Evolutionary conservation across 2,329 filamentous ascomycete species (phyloP).

Genomic region (Aspergillus fumigatus): DNA sequence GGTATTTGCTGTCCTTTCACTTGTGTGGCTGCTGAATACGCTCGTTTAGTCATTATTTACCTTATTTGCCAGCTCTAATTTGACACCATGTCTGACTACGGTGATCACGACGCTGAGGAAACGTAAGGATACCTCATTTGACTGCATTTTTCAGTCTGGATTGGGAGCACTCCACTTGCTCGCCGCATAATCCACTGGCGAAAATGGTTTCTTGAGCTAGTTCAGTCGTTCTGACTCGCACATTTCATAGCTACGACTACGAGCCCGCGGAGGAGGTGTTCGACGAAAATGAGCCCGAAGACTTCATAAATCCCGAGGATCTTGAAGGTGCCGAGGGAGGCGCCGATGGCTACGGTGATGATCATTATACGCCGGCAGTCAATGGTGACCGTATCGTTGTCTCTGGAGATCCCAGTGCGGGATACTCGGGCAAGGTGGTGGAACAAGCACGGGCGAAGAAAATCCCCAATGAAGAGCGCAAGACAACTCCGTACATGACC

Average conservation of each 20-base stretch:
- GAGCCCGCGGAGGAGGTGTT: conserved; percentile 59
- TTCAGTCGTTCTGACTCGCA: conserved; percentile 22
- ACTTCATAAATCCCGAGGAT: conserved; percentile 54
- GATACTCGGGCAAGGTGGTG: conserved; percentile 50
- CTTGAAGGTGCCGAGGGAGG: conserved; percentile 50
- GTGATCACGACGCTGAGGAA: conserved; percentile 59
- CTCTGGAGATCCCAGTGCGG: conserved; percentile 50
- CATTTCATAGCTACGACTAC: conserved; percentile 41
- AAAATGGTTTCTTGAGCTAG: conserved; percentile 9
- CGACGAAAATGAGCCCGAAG: conserved; percentile 63
- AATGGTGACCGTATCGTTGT: conserved; percentile 41
- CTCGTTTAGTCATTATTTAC: conserved; percentile 13
- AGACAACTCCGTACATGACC: conserved; percentile 97
- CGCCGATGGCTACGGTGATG: conserved; percentile 52
- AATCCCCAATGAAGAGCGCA: conserved; percentile 80
- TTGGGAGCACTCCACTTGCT: background rate
- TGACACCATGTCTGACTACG: conserved; percentile 66
- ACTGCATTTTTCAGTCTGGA: background rate
- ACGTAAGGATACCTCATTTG: conserved; percentile 45
- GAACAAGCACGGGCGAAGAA: conserved; percentile 69
- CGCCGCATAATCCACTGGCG: conserved; percentile 5
- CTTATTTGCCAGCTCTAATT: conserved; percentile 9
- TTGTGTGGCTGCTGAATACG: conserved; percentile 5
- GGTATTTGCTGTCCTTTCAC: conserved; percentile 8
- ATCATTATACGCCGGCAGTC: conserved; percentile 30